phyloP scores from a whole-genome alignment of 169 alveolate genomes.

The Eimeria praecox region DNA sequence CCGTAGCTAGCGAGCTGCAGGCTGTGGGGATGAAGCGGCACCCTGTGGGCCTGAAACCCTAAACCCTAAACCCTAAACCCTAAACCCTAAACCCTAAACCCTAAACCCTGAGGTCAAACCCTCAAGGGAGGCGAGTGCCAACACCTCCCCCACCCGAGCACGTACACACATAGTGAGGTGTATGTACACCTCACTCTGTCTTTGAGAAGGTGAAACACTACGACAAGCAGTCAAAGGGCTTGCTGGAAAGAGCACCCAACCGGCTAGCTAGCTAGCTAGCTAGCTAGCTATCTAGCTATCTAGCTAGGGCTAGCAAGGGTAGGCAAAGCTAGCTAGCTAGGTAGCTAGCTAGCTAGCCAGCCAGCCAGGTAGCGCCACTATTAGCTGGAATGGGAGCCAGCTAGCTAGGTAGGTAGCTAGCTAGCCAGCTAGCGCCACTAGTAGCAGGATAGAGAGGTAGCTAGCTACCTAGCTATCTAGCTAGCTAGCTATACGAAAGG shows the following conservation, averaged over 20 bases:
- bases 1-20: not conserved
- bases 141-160: too few relatives aligned
- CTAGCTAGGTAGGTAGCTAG: too few relatives aligned
- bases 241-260: too few relatives aligned
- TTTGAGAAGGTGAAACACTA: too few relatives aligned
- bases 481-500: not conserved
- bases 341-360: not conserved
- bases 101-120: not conserved
- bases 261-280: not conserved
- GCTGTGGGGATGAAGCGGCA: not conserved
- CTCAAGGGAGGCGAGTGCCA: too few relatives aligned
- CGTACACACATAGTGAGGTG: too few relatives aligned
- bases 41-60: not conserved
- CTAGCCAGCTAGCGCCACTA: too few relatives aligned
- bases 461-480: not conserved
- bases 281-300: not conserved
- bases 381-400: not conserved
- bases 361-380: not conserved
- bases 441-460: not conserved
- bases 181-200: too few relatives aligned
- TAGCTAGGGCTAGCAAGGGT: not conserved
- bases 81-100: slow-evolving; percentile 25
- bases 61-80: slow-evolving; percentile 60
- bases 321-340: not conserved
- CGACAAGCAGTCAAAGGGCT: too few relatives aligned